Percentiles rank a stretch among this genome's conserved stretches.
Evolutionary conservation across 306 rosid genomes (phyloP).

Genomic region (Gynostemma pentaphyllum): DNA sequence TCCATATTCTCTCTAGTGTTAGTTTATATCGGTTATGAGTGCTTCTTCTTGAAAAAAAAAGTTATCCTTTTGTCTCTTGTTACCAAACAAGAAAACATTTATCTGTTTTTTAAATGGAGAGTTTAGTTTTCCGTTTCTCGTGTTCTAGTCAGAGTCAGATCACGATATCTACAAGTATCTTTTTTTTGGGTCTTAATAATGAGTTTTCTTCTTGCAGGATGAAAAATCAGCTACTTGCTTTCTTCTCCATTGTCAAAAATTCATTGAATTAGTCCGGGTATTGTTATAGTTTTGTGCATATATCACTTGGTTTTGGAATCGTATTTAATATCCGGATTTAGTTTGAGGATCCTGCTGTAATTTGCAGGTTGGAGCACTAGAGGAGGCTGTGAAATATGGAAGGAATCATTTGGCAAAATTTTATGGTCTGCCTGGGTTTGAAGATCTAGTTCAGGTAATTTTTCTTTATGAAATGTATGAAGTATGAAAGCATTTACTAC

Average conservation of each 20-base stretch:
- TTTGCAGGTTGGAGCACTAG: conserved; percentile 68
- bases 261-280: conserved; percentile 96
- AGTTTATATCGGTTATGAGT: background rate
- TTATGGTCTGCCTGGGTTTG: conserved; percentile 49
- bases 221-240: conserved; percentile 83
- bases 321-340: background rate
- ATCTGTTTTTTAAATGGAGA: background rate
- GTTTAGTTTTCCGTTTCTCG: background rate
- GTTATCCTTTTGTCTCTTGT: background rate
- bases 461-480: background rate
- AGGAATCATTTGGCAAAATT: conserved; percentile 60
- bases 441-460: conserved; percentile 73
- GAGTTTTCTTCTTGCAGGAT: conserved; percentile 55
- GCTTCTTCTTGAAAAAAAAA: background rate
- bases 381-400: conserved; percentile 87
- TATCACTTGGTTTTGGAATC: background rate
- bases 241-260: conserved; percentile 90
- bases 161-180: background rate
- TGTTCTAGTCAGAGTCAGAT: background rate
- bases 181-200: conserved; percentile 9
- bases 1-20: background rate
- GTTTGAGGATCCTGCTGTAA: conserved; percentile 12
- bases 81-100: background rate
- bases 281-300: conserved; percentile 11
- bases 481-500: conserved; percentile 1